Evolutionary conservation across 441 rosid genomes (phyloP), one percentile per base, ranked within the genome.

Genomic region (Erodium texanum): DNA sequence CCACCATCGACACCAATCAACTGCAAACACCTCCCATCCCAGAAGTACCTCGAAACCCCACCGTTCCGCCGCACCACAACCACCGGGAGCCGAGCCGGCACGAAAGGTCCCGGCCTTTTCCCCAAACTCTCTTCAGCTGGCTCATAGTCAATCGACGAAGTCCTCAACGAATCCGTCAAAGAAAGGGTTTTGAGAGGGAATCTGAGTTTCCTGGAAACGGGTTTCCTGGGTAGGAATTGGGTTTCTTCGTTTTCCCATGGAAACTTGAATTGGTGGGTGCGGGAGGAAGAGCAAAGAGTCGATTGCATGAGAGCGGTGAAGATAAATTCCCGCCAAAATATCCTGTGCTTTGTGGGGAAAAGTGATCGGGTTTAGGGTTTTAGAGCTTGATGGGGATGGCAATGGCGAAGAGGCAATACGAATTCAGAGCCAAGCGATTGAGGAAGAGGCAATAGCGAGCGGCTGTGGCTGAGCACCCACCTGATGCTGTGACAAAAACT

Each of bases 41-140:
- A 88, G 64, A 78, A 73, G 74, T 83, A 88, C 76, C 94, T 83
- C 24, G 80, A 88, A 10, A 82, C 87, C 77, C 76, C 76, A 56
- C 94, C 88, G 3, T 84, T 70, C 58, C 75, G 73, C 72, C 82
- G 76, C 64, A 85, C 43, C 74, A 76, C 86, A n/a, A n/a, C n/a
- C 67, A 86, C 84, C 1, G 94, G 89, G 0, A 88, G 81, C 77
- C 77, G 75, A 11, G 27, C 70, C n/a, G 76, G 75, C 52, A 34
- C 4, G 29, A 27, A 34, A 3, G 3, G 38, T 15, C 54, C 54
- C 3, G n/a, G 54, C 18, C 61, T 19, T 19, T 54, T 18, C 5
- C 61, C 61, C 12, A 18, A 19, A 54, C 11, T 18, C 61, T 54
- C 54, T 48, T 14, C 61, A 54, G 11, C 61, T 20, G 61, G 61